Percentiles rank a stretch among this genome's conserved stretches.
Conservation (phyloP, 1,284 basidiomycete species). For the Cutaneotrichosporon mucoides region DNA sequence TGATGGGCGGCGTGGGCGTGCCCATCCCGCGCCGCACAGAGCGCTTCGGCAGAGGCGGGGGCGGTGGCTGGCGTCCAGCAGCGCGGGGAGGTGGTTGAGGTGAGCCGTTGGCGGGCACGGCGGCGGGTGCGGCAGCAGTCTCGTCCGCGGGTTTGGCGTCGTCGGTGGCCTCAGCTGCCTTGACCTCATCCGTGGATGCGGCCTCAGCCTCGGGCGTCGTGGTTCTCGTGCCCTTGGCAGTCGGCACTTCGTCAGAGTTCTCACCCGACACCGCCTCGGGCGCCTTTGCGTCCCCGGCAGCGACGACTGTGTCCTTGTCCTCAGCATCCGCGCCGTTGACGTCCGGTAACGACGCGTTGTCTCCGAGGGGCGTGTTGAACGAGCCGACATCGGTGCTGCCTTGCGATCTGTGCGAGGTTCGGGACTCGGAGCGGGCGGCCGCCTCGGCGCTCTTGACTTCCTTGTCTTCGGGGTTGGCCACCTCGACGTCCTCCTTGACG, state of each 20-base stretch:
- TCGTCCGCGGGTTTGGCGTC: conserved; percentile 2
- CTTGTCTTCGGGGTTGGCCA: not conserved
- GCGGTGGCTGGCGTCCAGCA: conserved; percentile 8
- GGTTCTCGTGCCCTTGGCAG: not conserved
- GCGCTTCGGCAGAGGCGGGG: conserved; percentile 35
- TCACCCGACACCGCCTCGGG: not conserved
- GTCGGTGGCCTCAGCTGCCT: not conserved
- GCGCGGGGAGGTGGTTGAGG: not conserved
- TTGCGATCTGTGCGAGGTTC: not conserved
- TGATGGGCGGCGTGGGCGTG: conserved; percentile 3
- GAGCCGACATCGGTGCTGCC: conserved; percentile 3
- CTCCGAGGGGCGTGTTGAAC: conserved; percentile 11
- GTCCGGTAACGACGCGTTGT: conserved; percentile 6
- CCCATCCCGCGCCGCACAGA: conserved; percentile 21
- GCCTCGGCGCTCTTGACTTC: no score
- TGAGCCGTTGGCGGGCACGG: not conserved
- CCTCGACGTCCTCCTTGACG: not conserved
- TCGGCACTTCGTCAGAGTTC: not conserved
- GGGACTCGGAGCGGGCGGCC: conserved; percentile 4
- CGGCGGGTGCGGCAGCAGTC: not conserved
- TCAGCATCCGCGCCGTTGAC: not conserved
- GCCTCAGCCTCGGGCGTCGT: not conserved
- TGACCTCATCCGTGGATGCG: conserved; percentile 5
- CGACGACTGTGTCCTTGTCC: not conserved
- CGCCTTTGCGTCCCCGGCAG: not conserved